Evolutionary conservation across 2,329 filamentous ascomycete species (phyloP).

Genomic region (Penicillium sp.): DNA sequence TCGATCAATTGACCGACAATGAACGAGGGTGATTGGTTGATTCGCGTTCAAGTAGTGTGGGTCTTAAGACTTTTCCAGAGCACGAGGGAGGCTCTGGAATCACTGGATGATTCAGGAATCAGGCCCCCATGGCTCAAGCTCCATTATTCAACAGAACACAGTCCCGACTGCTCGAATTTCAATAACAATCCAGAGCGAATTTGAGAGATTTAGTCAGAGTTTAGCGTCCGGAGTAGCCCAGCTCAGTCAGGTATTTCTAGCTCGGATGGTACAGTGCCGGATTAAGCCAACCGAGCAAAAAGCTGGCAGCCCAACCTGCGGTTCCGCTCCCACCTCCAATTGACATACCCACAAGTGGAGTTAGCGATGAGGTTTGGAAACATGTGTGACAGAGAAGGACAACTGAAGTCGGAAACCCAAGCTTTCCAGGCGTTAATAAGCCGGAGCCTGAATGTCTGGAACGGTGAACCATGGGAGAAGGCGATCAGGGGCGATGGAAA

Average conservation of each 20-base stretch:
- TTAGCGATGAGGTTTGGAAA: not conserved
- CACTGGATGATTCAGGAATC: not conserved
- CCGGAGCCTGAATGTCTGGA: not conserved
- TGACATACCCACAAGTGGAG: conserved; percentile 5
- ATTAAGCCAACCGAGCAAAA: not conserved
- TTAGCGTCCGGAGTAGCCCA: not conserved
- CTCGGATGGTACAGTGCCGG: not conserved
- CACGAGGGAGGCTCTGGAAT: not conserved
- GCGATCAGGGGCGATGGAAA: not conserved
- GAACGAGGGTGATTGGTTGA: not conserved
- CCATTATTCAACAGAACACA: not conserved
- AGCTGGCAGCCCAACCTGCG: not conserved
- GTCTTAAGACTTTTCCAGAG: not conserved
- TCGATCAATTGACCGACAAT: conserved; percentile 2
- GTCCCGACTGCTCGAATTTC: not conserved
- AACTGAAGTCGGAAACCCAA: not conserved
- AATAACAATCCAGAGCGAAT: not conserved
- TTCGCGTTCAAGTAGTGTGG: not conserved
- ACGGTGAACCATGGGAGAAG: not conserved
- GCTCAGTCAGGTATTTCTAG: not conserved
- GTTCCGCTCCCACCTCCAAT: conserved; percentile 2
- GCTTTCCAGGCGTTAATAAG: not conserved
- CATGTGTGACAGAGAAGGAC: not conserved
- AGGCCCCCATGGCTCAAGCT: not conserved
- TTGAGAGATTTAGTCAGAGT: not conserved